Evolutionary conservation across 805 yeast genomes (phyloP).

Genomic region (Pichia pseudocactophila): DNA sequence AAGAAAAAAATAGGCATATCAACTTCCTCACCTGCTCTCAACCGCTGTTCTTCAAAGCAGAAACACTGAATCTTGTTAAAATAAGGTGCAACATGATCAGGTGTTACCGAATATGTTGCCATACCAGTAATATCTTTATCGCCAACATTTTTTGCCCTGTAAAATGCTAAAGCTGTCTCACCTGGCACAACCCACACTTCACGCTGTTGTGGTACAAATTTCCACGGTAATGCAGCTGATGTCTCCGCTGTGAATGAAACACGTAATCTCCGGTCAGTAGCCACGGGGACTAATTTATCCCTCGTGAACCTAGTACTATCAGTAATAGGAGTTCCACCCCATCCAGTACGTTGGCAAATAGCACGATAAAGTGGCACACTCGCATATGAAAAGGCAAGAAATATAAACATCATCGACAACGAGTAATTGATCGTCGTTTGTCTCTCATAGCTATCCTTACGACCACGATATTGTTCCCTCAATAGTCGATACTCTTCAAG

Average conservation of each 20-base stretch:
- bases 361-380: constrained; percentile 91
- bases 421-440: constrained; percentile 57
- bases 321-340: constrained; percentile 92
- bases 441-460: constrained; percentile 29
- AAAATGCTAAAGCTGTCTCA: constrained; percentile 94
- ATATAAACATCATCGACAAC: constrained; percentile 57
- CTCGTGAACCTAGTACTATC: constrained; percentile 73
- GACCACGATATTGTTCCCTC: constrained; percentile 19
- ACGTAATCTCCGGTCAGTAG: constrained; percentile 69
- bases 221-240: constrained; percentile 88
- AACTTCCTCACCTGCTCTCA: constrained; percentile 92
- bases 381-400: constrained; percentile 73
- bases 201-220: constrained; percentile 85
- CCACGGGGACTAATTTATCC: constrained; percentile 82
- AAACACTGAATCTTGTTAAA: constrained; percentile 97
- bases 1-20: constrained; percentile 98
- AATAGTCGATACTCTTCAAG: constrained; percentile 25
- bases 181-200: constrained; percentile 93
- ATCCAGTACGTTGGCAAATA: constrained; percentile 89
- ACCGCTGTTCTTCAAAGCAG: constrained; percentile 93
- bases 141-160: constrained; percentile 79
- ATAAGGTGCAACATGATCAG: constrained; percentile 93
- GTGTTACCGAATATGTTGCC: constrained; percentile 96
- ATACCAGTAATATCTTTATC: constrained; percentile 91
- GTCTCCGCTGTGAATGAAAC: constrained; percentile 90